Base-by-base conservation (phyloP, 176 grass and related monocot species). In the Hordeum marinum region DNA sequence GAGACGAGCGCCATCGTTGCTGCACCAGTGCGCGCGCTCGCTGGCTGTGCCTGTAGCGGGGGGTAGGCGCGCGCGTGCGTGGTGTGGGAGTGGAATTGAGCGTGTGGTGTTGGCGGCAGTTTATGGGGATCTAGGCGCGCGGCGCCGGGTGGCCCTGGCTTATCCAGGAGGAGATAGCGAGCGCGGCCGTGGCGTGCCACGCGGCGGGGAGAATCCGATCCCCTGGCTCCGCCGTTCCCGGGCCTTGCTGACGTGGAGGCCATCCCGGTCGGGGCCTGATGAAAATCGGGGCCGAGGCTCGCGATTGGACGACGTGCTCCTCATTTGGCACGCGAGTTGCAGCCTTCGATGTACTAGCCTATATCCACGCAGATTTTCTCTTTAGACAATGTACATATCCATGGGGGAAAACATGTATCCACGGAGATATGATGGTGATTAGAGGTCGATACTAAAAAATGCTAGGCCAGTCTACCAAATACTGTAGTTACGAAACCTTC, bases 121-220 rank as follows among this genome's bases (percentile, higher is more conserved):
- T 89, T 90, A 90, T 88, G 84, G 82, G 89, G 89, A 91, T 88
- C 87, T 77, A 35, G 60, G 32, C 78, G 83, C 79, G 66, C 39
- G 32, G 50, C 34, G 80, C 89, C 41, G 80, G 81, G 88, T 73
- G 87, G 48, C 78, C 36, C 72, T 34, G 79, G 83, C 82, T 92
- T 92, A 98, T 98, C 94, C 89, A 72, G 31, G 74, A 80, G 84
- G 76, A 75, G 67, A 78, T 73, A 48, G 86, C 83, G 72, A 64
- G 75, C 67, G 86, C 52, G 59, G 73, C 86, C 36, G 61, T 63
- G 48, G 82, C 34, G 48, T 48, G 96, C 86, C 96, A 98, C 79
- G 96, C 87, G 96, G 89, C 78, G 11, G 4, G 61, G 90, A 62
- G 91, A 92, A 98, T 98, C 96, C 85, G 60, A 46, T 20, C 83